Conservation (phyloP, 495 filamentous ascomycete species). For the Lasiosphaeria miniovina region DNA sequence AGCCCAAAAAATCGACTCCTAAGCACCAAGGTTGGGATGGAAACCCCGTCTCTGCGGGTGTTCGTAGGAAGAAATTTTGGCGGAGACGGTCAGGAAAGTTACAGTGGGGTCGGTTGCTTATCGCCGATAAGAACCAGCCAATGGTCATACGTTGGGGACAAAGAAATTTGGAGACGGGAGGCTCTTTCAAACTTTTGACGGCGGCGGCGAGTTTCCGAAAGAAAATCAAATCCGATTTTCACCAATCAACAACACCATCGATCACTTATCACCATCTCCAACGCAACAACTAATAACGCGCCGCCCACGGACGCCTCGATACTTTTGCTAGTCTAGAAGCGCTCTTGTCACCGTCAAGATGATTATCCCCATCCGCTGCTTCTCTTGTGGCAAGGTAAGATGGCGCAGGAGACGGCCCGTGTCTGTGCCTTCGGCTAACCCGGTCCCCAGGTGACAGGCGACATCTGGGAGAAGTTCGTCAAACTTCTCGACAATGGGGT, state of each 20-base stretch:
- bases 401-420: conserved; percentile 1
- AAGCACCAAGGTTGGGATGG: background rate
- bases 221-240: background rate
- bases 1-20: background rate
- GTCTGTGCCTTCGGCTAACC: background rate
- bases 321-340: background rate
- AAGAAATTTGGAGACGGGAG: conserved; percentile 20
- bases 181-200: no score
- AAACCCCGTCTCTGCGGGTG: conserved; percentile 1
- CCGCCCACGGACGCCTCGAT: background rate
- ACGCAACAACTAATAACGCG: background rate
- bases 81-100: conserved; percentile 32
- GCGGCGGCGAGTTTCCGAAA: background rate
- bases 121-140: conserved; percentile 33
- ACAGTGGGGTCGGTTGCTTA: conserved; percentile 27
- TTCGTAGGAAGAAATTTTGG: conserved; percentile 32
- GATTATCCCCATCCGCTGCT: conserved; percentile 98
- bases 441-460: conserved; percentile 73
- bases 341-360: conserved; percentile 49
- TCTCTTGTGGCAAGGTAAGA: conserved; percentile 96
- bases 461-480: conserved; percentile 95
- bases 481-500: conserved; percentile 74
- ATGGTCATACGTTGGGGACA: conserved; percentile 10
- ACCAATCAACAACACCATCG: background rate
- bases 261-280: background rate